phyloP scores from a whole-genome alignment of 192 early-diverging fungal species.

The Coemansia aciculifera region DNA sequence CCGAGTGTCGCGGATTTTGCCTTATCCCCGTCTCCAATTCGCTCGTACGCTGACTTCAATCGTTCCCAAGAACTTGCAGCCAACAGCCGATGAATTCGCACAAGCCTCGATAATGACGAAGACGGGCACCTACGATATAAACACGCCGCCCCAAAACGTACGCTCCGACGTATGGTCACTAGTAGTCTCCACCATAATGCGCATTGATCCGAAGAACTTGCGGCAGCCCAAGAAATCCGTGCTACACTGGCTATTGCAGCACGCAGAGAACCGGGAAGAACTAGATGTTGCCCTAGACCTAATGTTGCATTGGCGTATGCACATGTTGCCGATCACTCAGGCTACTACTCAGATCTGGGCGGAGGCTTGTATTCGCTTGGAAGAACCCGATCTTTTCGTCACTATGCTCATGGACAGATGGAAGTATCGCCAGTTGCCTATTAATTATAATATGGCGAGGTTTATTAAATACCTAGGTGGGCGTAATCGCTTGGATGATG shows the following conservation, averaged over 20 bases:
- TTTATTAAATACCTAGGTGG: slow-evolving; percentile 32
- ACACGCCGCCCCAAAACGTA: slow-evolving; percentile 16
- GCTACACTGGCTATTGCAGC: slow-evolving; percentile 36
- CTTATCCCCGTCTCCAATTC: neutral
- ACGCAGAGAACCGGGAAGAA: slow-evolving; percentile 27
- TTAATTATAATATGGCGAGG: slow-evolving; percentile 24
- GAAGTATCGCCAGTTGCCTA: slow-evolving; percentile 50
- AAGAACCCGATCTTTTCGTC: slow-evolving; percentile 29
- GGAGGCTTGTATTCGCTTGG: slow-evolving; percentile 27
- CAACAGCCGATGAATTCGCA: slow-evolving; percentile 3
- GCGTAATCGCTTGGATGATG: slow-evolving; percentile 25
- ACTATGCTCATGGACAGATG: slow-evolving; percentile 44
- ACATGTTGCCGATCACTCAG: slow-evolving; percentile 38
- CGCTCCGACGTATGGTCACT: slow-evolving; percentile 32
- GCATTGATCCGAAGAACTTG: slow-evolving; percentile 7
- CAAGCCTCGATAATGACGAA: neutral
- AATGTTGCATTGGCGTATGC: slow-evolving; percentile 37
- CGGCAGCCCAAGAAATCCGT: slow-evolving; percentile 24
- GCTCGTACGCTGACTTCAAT: neutral
- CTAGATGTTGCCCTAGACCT: slow-evolving; percentile 27
- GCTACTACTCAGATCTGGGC: slow-evolving; percentile 44
- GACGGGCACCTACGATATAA: slow-evolving; percentile 7
- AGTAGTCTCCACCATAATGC: slow-evolving; percentile 23
- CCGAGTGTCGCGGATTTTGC: neutral
- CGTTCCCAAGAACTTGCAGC: slow-evolving; percentile 30